These are phyloP conservation scores for Penstemon eatonii DNA, from an alignment of 257 asterid species.

Conservation along the genomic window DNA sequence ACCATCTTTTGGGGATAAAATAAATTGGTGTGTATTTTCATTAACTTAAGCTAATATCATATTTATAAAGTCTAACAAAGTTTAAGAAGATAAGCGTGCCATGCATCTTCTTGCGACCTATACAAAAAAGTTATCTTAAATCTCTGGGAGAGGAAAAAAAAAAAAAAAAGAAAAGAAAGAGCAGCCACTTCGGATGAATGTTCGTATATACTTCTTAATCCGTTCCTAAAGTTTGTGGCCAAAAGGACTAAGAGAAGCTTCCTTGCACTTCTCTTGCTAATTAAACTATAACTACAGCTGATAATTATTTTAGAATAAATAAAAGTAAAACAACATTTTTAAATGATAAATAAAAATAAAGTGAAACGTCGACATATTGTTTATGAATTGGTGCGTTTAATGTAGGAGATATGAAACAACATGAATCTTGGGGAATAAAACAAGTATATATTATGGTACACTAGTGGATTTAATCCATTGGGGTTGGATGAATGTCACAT, in stretches of 20 bases:
- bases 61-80: no score
- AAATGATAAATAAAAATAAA: background rate
- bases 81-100: no score
- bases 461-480: no score
- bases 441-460: no score
- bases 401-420: no score
- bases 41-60: no score
- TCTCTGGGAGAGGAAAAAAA: no score
- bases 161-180: background rate
- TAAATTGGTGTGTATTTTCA: background rate
- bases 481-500: no score
- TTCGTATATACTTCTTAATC: background rate
- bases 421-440: no score
- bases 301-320: no score
- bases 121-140: no score
- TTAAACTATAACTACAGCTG: slow-evolving; percentile 1
- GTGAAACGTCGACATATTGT: background rate
- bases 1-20: background rate
- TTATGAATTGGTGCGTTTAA: background rate
- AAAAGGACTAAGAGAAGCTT: slow-evolving; percentile 9
- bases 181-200: background rate
- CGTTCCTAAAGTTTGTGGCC: slow-evolving; percentile 9
- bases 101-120: no score
- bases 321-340: slow-evolving; percentile 5
- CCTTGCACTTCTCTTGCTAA: slow-evolving; percentile 11